These are phyloP conservation scores for Jaltomata sinuosa DNA, from an alignment of 257 asterid genomes.

Conservation along the genomic window DNA sequence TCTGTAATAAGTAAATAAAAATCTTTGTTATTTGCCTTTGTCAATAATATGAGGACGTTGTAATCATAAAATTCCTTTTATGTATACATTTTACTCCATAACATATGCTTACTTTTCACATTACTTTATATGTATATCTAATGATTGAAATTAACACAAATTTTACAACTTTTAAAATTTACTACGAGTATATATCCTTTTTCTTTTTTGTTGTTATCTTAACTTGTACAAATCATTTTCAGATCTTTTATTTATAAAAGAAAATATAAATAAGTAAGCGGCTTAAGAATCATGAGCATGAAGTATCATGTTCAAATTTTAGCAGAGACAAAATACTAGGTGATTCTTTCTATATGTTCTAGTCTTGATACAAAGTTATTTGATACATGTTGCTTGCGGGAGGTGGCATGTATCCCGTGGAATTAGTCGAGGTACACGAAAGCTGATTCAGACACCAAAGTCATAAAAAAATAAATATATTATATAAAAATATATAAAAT, in stretches of 20 bases:
- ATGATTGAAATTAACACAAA: neutral
- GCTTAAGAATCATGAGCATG: no score
- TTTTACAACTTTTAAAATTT: neutral
- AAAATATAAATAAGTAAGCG: no score
- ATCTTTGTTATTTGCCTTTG: neutral
- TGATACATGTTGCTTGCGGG: no score
- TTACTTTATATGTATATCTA: neutral
- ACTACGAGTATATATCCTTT: neutral
- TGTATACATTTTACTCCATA: neutral
- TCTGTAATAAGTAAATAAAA: neutral
- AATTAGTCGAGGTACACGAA: no score
- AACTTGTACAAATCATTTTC: neutral
- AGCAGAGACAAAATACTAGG: no score
- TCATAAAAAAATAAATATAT: no score
- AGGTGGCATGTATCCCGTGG: no score
- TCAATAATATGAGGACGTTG: neutral
- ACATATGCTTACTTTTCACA: neutral
- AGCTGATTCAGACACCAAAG: no score
- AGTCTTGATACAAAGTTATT: no score
- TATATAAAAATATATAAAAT: no score
- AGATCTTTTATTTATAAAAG: neutral
- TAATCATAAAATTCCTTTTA: neutral
- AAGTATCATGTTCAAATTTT: no score
- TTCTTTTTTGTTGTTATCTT: neutral
- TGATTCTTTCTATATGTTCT: no score